Evolutionary conservation across 208 protist genomes (phyloP).

Genomic region (Wallacemonas rigidus): DNA sequence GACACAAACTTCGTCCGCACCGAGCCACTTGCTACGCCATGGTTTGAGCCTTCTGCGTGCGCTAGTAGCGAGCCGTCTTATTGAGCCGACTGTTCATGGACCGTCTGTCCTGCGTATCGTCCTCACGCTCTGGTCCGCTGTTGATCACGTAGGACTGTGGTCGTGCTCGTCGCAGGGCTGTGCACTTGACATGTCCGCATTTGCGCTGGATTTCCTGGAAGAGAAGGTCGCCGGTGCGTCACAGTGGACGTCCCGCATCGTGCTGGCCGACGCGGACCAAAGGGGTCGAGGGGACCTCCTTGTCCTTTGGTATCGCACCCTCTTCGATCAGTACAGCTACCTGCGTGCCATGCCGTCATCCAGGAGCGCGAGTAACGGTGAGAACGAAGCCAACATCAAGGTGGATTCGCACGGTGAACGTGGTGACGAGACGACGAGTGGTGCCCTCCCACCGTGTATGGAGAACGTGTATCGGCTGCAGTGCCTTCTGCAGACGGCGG

Average conservation of each 20-base stretch:
- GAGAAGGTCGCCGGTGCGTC: neutral
- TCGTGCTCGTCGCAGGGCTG: neutral
- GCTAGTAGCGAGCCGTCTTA: neutral
- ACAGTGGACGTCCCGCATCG: neutral
- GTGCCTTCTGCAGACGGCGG: neutral
- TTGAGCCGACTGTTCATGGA: neutral
- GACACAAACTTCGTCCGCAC: neutral
- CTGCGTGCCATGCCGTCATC: neutral
- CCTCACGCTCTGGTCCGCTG: neutral
- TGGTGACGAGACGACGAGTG: neutral
- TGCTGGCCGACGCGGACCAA: neutral
- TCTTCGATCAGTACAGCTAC: constrained; percentile 10
- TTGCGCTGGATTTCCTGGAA: neutral
- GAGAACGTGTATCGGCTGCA: constrained; percentile 15
- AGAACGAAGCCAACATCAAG: neutral
- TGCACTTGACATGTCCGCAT: neutral
- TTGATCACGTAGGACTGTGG: neutral
- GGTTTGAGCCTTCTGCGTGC: constrained; percentile 2
- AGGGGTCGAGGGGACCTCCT: neutral
- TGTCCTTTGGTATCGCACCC: neutral
- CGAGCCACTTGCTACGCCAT: neutral
- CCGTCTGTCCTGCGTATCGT: neutral
- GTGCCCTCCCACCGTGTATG: neutral
- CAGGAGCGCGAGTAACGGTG: neutral
- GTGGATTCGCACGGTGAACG: too few species aligned